Base-by-base conservation (phyloP, 148 eudicot genomes). In the Arctostaphylos glauca region DNA sequence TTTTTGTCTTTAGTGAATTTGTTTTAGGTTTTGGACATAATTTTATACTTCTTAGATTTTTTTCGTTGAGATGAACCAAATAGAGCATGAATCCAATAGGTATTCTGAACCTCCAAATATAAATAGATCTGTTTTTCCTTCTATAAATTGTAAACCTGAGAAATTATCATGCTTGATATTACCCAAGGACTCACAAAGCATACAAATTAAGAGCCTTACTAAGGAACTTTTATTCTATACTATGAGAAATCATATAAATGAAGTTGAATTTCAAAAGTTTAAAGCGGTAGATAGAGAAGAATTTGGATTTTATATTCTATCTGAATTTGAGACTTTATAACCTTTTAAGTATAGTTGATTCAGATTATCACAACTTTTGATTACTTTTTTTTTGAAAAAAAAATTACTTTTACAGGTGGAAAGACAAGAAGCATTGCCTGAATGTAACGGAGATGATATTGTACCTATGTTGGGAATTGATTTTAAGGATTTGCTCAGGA, bases 191-290 rank as follows among this genome's bases (percentile, higher is more conserved):
- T 87, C 88, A 8, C 93, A 88, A 72, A 90, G 89, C 87, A 96
- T 89, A 87, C 98, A 92, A 83, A 89, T 77, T 59, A 87, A 97
- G 60, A 96, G 98, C 83, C 93, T 98, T 88, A 96, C 98, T 15
- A 96, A 96, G 95, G 98, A 93, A 88, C 16, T 76, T 85, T n/a
- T 12, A 46, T 59, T 76, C 70, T 31, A 9, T 55, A 18, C 21
- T 53, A n/a, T n/a, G 77, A 16, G 18, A 66, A 12, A 66, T 25
- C 44, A 66, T 66, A 25, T 41, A 12, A 25, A 66, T 15, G 70
- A 5, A 25, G 31, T 43, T 66, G 71, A 66, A 12, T 66, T 66
- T 66, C 43, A 66, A 23, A 25, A 3, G 64, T 48, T 23, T 44
- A 50, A 31, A 54, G 14, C 18, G 5, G 7, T 4, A 31, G 44